A percentile compares a stretch with the other conserved stretches of the same genome.
These are phyloP conservation scores for Fusarium temperatum DNA, from an alignment of 2,329 filamentous ascomycete genomes.

Conservation along the genomic window DNA sequence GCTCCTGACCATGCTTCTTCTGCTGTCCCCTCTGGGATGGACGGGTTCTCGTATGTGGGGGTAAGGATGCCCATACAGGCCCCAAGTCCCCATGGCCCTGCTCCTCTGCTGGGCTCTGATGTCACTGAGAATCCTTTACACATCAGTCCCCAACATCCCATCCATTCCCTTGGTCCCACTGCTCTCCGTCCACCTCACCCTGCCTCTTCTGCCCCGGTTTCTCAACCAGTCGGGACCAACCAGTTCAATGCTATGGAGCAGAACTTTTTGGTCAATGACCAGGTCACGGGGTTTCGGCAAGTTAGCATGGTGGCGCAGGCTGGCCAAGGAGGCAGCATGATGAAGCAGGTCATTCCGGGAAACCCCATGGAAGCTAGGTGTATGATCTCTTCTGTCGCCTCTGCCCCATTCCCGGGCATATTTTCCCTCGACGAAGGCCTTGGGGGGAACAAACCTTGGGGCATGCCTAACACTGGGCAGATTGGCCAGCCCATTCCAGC, in stretches of 20 bases:
- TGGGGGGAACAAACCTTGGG: accelerated
- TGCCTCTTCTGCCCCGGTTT: background rate
- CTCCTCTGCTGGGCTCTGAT: background rate
- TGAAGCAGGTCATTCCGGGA: accelerated
- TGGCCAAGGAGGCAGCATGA: background rate
- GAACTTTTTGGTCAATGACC: background rate
- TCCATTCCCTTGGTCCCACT: background rate
- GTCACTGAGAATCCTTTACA: background rate
- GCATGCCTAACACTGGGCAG: background rate
- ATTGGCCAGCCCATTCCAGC: background rate
- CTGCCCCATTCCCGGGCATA: too few species aligned
- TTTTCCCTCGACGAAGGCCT: accelerated
- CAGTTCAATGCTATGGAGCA: background rate
- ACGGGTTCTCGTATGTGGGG: background rate
- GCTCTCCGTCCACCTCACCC: too few species aligned
- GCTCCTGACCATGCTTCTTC: background rate
- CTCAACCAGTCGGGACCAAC: background rate
- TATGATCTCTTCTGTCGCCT: background rate
- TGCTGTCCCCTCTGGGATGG: background rate
- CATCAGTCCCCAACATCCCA: background rate
- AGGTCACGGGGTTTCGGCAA: background rate
- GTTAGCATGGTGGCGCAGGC: background rate
- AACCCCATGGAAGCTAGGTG: background rate
- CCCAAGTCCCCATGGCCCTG: background rate
- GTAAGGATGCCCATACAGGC: background rate